Evolutionary conservation across 495 filamentous ascomycete species (phyloP).

Genomic region (Darksidea phi): DNA sequence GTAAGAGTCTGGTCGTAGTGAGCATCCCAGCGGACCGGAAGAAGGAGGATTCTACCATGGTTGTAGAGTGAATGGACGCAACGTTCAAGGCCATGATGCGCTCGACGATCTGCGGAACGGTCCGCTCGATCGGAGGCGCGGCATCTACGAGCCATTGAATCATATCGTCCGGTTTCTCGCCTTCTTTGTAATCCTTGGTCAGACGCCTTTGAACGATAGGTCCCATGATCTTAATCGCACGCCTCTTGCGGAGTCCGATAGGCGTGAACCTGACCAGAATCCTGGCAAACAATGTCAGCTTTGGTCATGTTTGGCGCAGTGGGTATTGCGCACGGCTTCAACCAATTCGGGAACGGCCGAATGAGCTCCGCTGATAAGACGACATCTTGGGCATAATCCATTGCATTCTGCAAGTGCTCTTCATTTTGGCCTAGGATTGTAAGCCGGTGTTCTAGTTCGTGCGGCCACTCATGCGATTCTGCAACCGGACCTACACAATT

Average conservation of each 20-base stretch:
- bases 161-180: background rate
- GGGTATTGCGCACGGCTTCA: background rate
- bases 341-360: background rate
- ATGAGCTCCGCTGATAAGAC: slow-evolving; percentile 1
- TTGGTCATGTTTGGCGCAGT: background rate
- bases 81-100: slow-evolving; percentile 1
- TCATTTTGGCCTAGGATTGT: slow-evolving; percentile 1
- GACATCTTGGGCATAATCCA: slow-evolving; percentile 3
- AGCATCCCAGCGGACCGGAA: background rate
- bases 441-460: background rate
- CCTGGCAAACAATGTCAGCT: background rate
- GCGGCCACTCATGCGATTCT: background rate
- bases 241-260: background rate
- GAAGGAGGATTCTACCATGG: background rate
- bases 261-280: background rate
- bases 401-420: slow-evolving; percentile 3
- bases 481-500: background rate
- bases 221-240: slow-evolving; percentile 3
- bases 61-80: slow-evolving; percentile 2
- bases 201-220: background rate
- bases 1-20: background rate
- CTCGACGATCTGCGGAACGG: background rate
- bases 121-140: background rate
- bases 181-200: background rate
- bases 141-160: slow-evolving; percentile 6